A percentile compares a stretch with the other conserved stretches of the same genome.
These are phyloP conservation scores for Rhodotorula sp. DNA, from an alignment of 1,284 basidiomycete genomes.

Conservation along the genomic window DNA sequence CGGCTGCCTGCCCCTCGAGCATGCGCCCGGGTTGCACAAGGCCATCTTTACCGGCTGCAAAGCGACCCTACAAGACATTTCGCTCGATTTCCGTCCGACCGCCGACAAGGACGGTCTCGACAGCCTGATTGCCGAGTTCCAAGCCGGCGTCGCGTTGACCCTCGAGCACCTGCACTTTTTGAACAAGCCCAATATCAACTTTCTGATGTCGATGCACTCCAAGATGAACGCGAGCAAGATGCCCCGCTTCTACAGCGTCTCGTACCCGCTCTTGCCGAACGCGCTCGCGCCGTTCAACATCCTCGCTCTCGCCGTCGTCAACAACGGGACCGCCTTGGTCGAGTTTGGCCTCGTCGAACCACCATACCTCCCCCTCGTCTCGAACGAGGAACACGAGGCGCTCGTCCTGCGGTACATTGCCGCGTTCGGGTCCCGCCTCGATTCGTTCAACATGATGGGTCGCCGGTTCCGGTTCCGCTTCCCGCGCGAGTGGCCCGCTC, in stretches of 20 bases:
- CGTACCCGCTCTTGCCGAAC: slow-evolving; percentile 29
- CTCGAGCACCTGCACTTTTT: slow-evolving; percentile 26
- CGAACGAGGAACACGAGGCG: slow-evolving; percentile 21
- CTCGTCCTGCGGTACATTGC: slow-evolving; percentile 27
- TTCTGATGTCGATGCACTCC: slow-evolving; percentile 31
- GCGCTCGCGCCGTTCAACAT: slow-evolving; percentile 36
- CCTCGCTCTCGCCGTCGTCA: slow-evolving; percentile 30
- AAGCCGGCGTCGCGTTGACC: slow-evolving; percentile 16
- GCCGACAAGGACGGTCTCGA: slow-evolving; percentile 22
- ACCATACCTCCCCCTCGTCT: slow-evolving; percentile 3
- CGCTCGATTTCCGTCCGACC: slow-evolving; percentile 23
- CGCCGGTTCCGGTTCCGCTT: slow-evolving; percentile 29
- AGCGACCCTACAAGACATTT: slow-evolving; percentile 16
- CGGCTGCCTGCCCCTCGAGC: slow-evolving; percentile 20
- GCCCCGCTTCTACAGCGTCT: slow-evolving; percentile 24
- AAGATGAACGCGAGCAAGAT: slow-evolving; percentile 34
- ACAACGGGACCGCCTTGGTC: slow-evolving; percentile 30
- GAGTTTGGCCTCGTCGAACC: slow-evolving; percentile 27
- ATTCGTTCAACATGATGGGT: slow-evolving; percentile 33
- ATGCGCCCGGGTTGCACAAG: slow-evolving; percentile 13
- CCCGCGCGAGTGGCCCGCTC: slow-evolving; percentile 28
- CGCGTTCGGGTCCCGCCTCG: slow-evolving; percentile 31
- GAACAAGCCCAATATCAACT: slow-evolving; percentile 32
- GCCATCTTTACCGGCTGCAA: slow-evolving; percentile 27
- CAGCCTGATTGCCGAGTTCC: slow-evolving; percentile 27